Evolutionary conservation across 1,139 yeast species (phyloP).

Genomic region (Yamadazyma aaseri): DNA sequence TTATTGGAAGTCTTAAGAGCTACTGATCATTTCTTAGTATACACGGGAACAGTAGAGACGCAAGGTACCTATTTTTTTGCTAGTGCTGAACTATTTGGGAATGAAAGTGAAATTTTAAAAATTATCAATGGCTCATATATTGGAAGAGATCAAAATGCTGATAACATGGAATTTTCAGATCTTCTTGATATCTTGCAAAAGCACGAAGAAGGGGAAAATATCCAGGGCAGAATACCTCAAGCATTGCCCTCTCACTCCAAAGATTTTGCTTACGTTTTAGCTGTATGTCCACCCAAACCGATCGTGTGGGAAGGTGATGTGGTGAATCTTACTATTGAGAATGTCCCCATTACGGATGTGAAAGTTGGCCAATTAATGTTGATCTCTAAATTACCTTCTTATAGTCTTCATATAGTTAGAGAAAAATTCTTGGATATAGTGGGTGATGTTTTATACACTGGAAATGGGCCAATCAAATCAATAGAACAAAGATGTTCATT

Average conservation of each 20-base stretch:
- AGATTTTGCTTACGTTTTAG: constrained; percentile 62
- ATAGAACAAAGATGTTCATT: constrained; percentile 70
- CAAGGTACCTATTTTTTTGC: constrained; percentile 78
- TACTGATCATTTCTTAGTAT: constrained; percentile 75
- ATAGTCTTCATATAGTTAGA: constrained; percentile 34
- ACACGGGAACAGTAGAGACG: constrained; percentile 70
- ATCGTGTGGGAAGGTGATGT: constrained; percentile 89
- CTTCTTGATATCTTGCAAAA: constrained; percentile 24
- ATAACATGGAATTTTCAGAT: constrained; percentile 31
- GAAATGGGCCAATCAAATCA: constrained; percentile 33
- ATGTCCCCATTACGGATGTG: constrained; percentile 47
- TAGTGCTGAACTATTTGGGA: constrained; percentile 52
- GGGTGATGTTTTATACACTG: constrained; percentile 51
- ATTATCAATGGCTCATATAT: constrained; percentile 45
- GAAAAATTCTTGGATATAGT: constrained; percentile 51
- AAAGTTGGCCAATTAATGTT: constrained; percentile 71
- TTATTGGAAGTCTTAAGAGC: constrained; percentile 59
- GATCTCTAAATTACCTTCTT: constrained; percentile 50
- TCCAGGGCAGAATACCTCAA: constrained; percentile 15
- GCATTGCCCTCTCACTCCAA: constrained; percentile 25
- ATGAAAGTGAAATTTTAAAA: constrained; percentile 41
- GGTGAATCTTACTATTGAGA: constrained; percentile 52
- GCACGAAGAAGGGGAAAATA: constrained; percentile 18
- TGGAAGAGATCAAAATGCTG: constrained; percentile 34
- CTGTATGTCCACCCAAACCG: constrained; percentile 80